These are phyloP conservation scores for Triticum monococcum DNA, from an alignment of 176 grass and related monocot species.

Conservation along the genomic window DNA sequence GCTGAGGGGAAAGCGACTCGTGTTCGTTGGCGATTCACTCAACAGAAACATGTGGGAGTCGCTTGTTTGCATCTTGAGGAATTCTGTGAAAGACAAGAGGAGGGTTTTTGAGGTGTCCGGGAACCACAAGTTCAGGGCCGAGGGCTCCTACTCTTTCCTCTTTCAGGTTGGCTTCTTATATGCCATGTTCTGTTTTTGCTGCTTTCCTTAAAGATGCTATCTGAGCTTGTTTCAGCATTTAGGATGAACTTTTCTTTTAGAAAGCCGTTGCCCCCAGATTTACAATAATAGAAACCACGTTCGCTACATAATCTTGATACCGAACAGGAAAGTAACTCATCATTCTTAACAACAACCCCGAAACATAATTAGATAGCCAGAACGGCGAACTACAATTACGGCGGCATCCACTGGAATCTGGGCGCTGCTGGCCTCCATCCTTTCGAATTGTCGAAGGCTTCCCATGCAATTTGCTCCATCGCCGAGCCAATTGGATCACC, in stretches of 20 bases:
- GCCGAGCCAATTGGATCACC: not conserved
- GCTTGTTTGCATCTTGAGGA: conserved; percentile 70
- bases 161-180: conserved; percentile 45
- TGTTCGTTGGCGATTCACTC: conserved; percentile 91
- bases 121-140: conserved; percentile 55
- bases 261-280: not conserved
- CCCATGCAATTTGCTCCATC: not conserved
- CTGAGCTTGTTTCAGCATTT: conserved; percentile 14
- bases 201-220: not conserved
- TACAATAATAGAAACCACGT: not conserved
- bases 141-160: conserved; percentile 75
- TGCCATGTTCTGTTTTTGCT: not conserved
- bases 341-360: not conserved
- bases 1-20: conserved; percentile 79
- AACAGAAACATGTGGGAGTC: conserved; percentile 99
- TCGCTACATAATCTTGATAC: not conserved
- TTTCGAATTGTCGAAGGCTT: not conserved
- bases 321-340: not conserved
- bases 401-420: not conserved
- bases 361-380: not conserved
- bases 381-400: not conserved
- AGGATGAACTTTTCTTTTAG: not conserved
- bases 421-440: too few relatives aligned
- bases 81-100: conserved; percentile 57
- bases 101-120: conserved; percentile 85